Base-by-base conservation (phyloP, 2,329 filamentous ascomycete genomes). In the Exophiala sp. region DNA sequence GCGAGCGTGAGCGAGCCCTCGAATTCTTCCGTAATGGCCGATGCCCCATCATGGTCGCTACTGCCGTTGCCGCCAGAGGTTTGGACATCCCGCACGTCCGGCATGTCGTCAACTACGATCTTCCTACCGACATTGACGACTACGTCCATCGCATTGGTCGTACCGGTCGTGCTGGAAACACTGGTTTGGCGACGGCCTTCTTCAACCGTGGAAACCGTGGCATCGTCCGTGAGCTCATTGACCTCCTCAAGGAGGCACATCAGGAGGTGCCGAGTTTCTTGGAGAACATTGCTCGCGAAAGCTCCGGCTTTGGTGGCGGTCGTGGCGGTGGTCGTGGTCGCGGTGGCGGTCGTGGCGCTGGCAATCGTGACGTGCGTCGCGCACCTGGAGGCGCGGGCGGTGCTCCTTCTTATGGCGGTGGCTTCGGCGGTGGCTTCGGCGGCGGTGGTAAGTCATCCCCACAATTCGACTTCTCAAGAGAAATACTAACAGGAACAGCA, bases 151-250 rank as follows among this genome's bases (percentile, higher is more conserved):
- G 93, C 70, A 98, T 98, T 65, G 93, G 93, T 84, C 93, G 93
- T 91, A 98, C 93, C 59, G 93, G 93, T 68, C 93, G 93, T 88
- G 93, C 93, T 60, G 93, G 93, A 71, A 98, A 98, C 79, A 97
- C 91, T 64, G 93, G 93, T 85, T 84, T 95, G 61, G 88, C 93
- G 4, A 98, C 93, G 62, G 93, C 93, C 50, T 98, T 98, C 80
- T 97, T 98, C 85, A 98, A 98, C 81, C 91, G 93, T 67, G 91
- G 91, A 66, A 98, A 98, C 79, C 88, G 93, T 64, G 93, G 93
- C 73, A 88, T 98, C 62, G 93, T 97, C 58, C 86, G 93, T 61
- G 93, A 97, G 64, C 82, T 98, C 55, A 81, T 98, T 63, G 93
- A 98, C n/a, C 82, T 98, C 22, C 81, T 98, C 61, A 97, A 97